Percentiles rank a stretch among this genome's conserved stretches.
phyloP scores from a whole-genome alignment of 192 early-diverging fungal genomes.

The Phycomyces nitens region DNA sequence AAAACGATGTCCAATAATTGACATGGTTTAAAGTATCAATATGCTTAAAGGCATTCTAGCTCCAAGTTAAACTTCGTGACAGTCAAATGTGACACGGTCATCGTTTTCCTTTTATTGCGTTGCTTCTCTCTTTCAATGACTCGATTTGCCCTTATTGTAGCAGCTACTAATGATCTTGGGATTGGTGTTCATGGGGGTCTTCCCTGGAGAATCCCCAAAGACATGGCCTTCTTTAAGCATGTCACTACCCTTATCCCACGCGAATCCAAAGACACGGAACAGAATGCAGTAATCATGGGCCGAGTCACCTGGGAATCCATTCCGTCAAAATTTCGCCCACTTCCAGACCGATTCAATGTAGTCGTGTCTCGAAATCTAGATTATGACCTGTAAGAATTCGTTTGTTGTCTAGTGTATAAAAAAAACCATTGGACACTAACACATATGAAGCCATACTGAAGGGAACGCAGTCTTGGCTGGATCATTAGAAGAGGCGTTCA shows the following conservation, averaged over 20 bases:
- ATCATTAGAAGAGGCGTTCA: constrained; percentile 53
- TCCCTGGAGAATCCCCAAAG: constrained; percentile 85
- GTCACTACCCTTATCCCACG: constrained; percentile 53
- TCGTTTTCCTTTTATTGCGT: neutral
- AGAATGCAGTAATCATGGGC: constrained; percentile 93
- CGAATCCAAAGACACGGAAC: neutral
- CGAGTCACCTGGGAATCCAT: constrained; percentile 92
- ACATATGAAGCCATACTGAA: constrained; percentile 26
- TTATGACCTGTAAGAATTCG: constrained; percentile 35
- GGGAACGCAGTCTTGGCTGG: constrained; percentile 37
- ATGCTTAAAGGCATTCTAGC: too few species aligned
- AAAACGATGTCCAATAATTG: neutral
- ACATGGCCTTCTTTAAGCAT: constrained; percentile 79
- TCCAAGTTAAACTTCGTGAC: neutral
- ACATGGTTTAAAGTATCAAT: neutral
- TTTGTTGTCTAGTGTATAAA: neutral
- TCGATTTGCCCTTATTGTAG: constrained; percentile 68
- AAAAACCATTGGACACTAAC: too few species aligned
- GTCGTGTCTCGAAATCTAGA: constrained; percentile 68
- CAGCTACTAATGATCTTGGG: constrained; percentile 67
- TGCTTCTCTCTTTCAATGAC: constrained; percentile 9
- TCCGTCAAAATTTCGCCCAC: constrained; percentile 75
- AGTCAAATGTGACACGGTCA: neutral
- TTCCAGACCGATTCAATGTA: constrained; percentile 78
- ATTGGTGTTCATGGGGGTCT: constrained; percentile 71